Conservation (phyloP, 352 stramenopile genomes). For the Globisporangium parvum region DNA sequence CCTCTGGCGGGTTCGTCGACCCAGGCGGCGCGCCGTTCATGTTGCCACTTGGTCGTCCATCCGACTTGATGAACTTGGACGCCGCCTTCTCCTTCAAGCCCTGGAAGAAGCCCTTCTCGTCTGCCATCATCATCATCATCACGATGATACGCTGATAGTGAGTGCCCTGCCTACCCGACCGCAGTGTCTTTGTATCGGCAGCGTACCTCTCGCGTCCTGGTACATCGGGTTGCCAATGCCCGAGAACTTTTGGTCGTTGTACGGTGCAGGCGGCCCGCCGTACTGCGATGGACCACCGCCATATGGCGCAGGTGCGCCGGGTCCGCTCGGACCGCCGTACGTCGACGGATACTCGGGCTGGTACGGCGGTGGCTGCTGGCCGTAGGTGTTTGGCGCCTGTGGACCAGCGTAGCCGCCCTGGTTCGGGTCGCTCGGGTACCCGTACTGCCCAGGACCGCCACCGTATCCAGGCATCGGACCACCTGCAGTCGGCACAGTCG, state of each 20-base stretch:
- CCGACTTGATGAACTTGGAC: constrained; percentile 69
- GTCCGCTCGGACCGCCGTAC: constrained; percentile 30
- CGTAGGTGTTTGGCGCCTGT: constrained; percentile 24
- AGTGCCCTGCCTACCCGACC: background rate
- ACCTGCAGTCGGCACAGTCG: constrained; percentile 44
- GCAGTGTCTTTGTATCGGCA: background rate
- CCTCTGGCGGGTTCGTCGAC: constrained; percentile 62
- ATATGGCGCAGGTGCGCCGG: constrained; percentile 22
- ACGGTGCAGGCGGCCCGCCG: constrained; percentile 39
- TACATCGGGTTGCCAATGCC: constrained; percentile 96
- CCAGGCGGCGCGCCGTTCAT: constrained; percentile 58
- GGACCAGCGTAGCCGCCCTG: constrained; percentile 42
- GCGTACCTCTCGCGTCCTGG: constrained; percentile 74
- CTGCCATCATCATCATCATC: constrained; percentile 13
- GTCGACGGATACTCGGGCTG: constrained; percentile 43
- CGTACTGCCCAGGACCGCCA: constrained; percentile 35
- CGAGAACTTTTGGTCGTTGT: constrained; percentile 80
- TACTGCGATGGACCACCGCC: constrained; percentile 27
- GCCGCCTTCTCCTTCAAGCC: constrained; percentile 80
- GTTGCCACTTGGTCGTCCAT: constrained; percentile 36
- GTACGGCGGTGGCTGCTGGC: constrained; percentile 32
- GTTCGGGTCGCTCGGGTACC: constrained; percentile 40
- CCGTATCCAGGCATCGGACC: constrained; percentile 39
- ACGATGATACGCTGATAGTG: background rate
- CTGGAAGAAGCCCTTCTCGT: constrained; percentile 87